Evolutionary conservation across 2,329 filamentous ascomycete species (phyloP), one percentile per base, ranked within the genome.

Genomic region (Grosmannia serpens): DNA sequence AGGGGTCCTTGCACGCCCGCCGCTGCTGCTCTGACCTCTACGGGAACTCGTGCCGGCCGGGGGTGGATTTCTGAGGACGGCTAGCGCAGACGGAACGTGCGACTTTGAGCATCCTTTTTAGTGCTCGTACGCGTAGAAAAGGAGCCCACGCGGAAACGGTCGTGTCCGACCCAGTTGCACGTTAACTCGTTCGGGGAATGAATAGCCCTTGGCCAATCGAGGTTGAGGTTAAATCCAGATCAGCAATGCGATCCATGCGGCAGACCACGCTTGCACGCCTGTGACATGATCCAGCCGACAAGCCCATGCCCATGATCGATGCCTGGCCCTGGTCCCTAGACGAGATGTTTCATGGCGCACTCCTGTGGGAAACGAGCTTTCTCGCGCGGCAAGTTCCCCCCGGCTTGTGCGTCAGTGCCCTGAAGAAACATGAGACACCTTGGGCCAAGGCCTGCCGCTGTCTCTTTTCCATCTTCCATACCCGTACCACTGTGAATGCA

Each of bases 201-300:
- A 31, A 15, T 20, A 15, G 29, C 31, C 29, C 11, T 22, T 20
- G n/a, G 11, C 52, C 33, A 54, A 41, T 38, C 11, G 13, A 41
- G 7, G 17, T 24, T 26, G 26, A 55, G 53, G 35, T 47, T 35
- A 26, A 55, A 50, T 56, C 54, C 44, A 56, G 54, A 56, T 56
- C 54, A 56, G 54, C 54, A 49, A 17, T 56, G 41, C 53, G 47
- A 50, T 50, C 47, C 53, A 55, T 55, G 53, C 22, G n/a, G 22
- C 52, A 44, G 35, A 20, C 33, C 33, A 27, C 15, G 15, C 22
- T 26, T 35, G 33, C 9, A 29, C 17, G 22, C 20, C n/a, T 26
- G 51, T 53, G 51, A 38, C 51, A 41, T 38, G 33, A 54, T 29
- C 52, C 22, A 15, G 31, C 4, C 31, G n/a, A 24, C 9, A n/a